Percentiles rank a stretch among this genome's conserved stretches.
These are phyloP conservation scores for Rhododendron ovatum DNA, from an alignment of 148 eudicot genomes.

Conservation along the genomic window DNA sequence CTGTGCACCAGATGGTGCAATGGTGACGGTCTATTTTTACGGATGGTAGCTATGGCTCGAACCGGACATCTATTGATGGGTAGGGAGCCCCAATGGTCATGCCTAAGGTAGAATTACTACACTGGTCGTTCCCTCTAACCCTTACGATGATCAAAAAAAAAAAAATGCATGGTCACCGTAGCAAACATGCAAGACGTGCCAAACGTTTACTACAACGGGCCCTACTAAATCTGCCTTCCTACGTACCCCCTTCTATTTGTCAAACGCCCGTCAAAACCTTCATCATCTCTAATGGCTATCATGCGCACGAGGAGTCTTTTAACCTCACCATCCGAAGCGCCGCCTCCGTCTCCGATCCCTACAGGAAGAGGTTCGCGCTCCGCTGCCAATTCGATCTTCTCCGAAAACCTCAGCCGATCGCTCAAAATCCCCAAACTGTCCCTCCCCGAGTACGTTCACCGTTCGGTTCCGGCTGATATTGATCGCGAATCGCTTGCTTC, in stretches of 20 bases:
- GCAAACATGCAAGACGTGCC: too few species aligned
- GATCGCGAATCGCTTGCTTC: constrained; percentile 31
- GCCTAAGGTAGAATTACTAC: too few species aligned
- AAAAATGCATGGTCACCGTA: too few species aligned
- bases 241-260: not conserved
- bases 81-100: too few species aligned
- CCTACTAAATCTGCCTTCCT: too few species aligned
- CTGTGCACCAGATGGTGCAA: too few species aligned
- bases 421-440: constrained; percentile 52
- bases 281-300: not conserved
- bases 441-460: constrained; percentile 36
- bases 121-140: too few species aligned
- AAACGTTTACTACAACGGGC: too few species aligned
- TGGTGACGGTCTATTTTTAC: too few species aligned
- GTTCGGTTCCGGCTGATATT: constrained; percentile 37
- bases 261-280: not conserved
- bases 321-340: not conserved
- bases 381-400: constrained; percentile 32
- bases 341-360: constrained; percentile 75
- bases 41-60: too few species aligned
- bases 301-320: not conserved
- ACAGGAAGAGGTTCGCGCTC: constrained; percentile 58
- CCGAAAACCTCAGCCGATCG: constrained; percentile 35
- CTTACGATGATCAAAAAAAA: too few species aligned
- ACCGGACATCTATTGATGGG: too few species aligned